phyloP scores from a whole-genome alignment of 2,329 filamentous ascomycete species.

The Coniochaeta ligniaria region DNA sequence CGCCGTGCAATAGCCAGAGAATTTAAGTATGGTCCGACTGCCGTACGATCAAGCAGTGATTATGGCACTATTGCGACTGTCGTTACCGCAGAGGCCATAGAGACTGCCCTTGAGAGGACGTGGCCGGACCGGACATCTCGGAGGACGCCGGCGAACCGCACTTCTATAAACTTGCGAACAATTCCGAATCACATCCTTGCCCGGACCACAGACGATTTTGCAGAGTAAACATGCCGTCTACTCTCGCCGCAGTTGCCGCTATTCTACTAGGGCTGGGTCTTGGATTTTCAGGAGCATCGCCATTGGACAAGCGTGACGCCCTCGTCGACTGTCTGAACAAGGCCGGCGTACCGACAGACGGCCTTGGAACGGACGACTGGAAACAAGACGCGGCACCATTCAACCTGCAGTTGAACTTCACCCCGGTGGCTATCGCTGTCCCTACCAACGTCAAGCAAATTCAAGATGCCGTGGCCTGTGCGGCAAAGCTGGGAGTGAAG shows the following conservation, averaged over 20 bases:
- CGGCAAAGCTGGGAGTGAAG: conserved; percentile 30
- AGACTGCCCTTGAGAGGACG: neutral
- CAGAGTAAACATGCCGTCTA: neutral
- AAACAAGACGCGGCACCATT: conserved; percentile 21
- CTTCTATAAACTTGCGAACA: neutral
- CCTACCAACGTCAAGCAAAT: conserved; percentile 34
- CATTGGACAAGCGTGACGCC: conserved; percentile 12
- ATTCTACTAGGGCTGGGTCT: neutral
- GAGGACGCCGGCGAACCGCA: neutral
- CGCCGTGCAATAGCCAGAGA: neutral
- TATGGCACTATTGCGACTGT: neutral
- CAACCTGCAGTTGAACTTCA: conserved; percentile 25
- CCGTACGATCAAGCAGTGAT: neutral
- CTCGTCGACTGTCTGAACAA: conserved; percentile 16
- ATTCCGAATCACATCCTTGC: neutral
- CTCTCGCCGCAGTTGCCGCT: neutral
- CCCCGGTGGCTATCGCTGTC: conserved; percentile 34
- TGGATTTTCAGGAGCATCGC: conserved; percentile 2
- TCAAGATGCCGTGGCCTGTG: conserved; percentile 38
- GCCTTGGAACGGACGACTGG: conserved; percentile 20
- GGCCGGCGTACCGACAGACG: conserved; percentile 13
- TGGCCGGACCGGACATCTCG: neutral
- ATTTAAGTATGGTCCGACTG: conserved; percentile 1
- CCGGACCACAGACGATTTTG: neutral
- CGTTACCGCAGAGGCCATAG: neutral